Evolutionary conservation across 257 asterid species (phyloP).

Genomic region (Oldenlandia corymbosa): DNA sequence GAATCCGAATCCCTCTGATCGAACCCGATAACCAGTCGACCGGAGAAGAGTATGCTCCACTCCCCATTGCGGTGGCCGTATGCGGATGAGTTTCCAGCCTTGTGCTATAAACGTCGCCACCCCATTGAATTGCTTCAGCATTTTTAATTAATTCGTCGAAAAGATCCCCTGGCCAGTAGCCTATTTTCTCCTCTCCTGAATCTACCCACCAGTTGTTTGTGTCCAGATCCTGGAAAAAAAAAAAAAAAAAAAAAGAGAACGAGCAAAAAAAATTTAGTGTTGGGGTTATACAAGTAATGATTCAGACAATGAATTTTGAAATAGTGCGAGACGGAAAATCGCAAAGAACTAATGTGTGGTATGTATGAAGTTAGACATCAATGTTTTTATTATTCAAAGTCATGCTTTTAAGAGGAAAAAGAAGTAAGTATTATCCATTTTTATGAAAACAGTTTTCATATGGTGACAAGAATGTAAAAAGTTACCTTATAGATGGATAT

Average conservation of each 20-base stretch:
- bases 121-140: conserved; percentile 56
- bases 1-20: conserved; percentile 43
- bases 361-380: too few species aligned
- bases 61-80: conserved; percentile 56
- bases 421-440: too few species aligned
- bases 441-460: too few species aligned
- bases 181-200: conserved; percentile 44
- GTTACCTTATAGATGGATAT: conserved; percentile 48
- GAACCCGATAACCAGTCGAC: conserved; percentile 24
- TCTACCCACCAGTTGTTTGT: conserved; percentile 63
- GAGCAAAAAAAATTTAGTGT: background rate
- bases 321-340: too few species aligned
- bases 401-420: too few species aligned
- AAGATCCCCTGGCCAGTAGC: conserved; percentile 58
- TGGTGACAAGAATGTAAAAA: too few species aligned
- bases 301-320: too few species aligned
- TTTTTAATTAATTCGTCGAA: conserved; percentile 20
- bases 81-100: conserved; percentile 36
- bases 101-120: conserved; percentile 69
- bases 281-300: too few species aligned
- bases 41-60: conserved; percentile 29
- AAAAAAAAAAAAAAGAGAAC: too few species aligned
- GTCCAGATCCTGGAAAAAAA: conserved; percentile 34
- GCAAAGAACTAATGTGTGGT: too few species aligned
- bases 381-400: too few species aligned